Evolutionary conservation across 441 rosid genomes (phyloP), one percentile per base, ranked within the genome.

Genomic region (Omphalea diandra): DNA sequence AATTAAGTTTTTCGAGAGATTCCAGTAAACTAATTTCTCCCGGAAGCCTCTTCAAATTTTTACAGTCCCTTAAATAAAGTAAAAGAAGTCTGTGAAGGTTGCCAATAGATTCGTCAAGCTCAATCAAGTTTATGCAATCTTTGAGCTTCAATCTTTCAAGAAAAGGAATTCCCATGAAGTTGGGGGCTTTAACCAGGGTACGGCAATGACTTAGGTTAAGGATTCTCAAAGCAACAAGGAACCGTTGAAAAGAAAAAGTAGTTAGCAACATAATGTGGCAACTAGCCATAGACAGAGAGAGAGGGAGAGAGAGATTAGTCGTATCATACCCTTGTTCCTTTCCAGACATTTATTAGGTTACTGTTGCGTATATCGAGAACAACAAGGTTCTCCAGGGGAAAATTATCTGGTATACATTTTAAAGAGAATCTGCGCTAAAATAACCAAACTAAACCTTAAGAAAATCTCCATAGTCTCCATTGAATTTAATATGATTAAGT

Each of bases 341-440:
- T 68, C 71, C 71, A 68, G 29, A 27, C 27, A 55, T 55, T 68
- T 40, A 40, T 18, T 11, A 68, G 63, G 53, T 38, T 68, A 54
- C 71, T 68, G 54, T 56, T 68, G 60, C 71, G 63, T 36, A 68
- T 55, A n/a, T 68, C 72, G n/a, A 68, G 64, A 55, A 68, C 72
- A 58, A 12, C 72, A 43, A 68, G 64, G 29, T 68, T 68, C 41
- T 68, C 55, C 22, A 68, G 18, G 43, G n/a, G 43, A 31, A 68
- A 59, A 41, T 41, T 35, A 41, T 43, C 57, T 5, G 64, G 72
- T 43, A 68, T 56, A 50, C 1, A 12, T 29, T 32, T 68, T 22
- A 68, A 68, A 14, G 71, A 26, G 20, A 68, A 68, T 68, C 63
- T 63, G 10, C 31, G 26, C 71, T 63, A 68, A 31, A 41, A 68